phyloP scores from a whole-genome alignment of 78 protist genomes.

The Protostelium mycophagum region DNA sequence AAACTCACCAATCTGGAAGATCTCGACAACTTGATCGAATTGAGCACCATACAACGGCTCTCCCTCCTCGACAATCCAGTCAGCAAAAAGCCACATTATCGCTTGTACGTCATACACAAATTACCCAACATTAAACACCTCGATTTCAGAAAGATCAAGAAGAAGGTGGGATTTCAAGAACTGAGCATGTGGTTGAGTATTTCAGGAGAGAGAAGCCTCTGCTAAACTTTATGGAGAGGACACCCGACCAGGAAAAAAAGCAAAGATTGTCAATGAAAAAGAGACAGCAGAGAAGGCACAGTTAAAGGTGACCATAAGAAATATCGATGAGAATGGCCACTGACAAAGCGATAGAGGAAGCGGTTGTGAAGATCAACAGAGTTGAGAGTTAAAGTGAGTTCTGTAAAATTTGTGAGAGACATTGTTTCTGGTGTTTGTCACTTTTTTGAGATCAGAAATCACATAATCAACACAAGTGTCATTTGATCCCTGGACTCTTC shows the following conservation, averaged over 20 bases:
- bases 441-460: too few species aligned
- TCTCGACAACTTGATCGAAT: conserved; percentile 30
- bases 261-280: neutral
- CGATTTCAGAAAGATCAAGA: conserved; percentile 68
- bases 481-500: too few species aligned
- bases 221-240: neutral
- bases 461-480: too few species aligned
- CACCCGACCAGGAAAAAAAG: neutral
- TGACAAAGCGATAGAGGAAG: too few species aligned
- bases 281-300: neutral
- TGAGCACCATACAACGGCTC: conserved; percentile 23
- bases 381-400: too few species aligned
- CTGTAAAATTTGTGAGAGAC: too few species aligned
- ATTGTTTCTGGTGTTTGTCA: too few species aligned
- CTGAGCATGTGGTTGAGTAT: neutral
- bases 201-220: neutral
- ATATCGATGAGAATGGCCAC: too few species aligned
- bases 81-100: conserved; percentile 45
- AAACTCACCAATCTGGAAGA: conserved; percentile 11
- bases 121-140: conserved; percentile 67
- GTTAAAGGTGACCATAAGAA: neutral
- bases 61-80: conserved; percentile 58
- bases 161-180: conserved; percentile 17
- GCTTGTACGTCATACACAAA: conserved; percentile 62
- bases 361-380: too few species aligned